A percentile compares a stretch with the other conserved stretches of the same genome.
Evolutionary conservation across 2,329 filamentous ascomycete species (phyloP).

Genomic region (Clarireedia homoeocarpa): DNA sequence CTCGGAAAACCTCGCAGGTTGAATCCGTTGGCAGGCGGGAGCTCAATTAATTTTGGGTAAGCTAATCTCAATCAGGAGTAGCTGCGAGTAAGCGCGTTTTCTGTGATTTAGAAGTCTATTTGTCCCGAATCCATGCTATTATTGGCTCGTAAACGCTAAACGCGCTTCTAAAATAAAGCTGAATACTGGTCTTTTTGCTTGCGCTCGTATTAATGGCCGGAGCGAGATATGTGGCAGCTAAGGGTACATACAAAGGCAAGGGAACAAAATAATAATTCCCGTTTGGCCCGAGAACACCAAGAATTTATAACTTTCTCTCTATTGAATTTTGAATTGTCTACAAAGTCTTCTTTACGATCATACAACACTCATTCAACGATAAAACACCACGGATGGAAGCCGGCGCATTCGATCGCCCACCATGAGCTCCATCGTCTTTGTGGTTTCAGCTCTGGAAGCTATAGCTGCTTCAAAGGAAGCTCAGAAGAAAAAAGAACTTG

Average conservation of each 20-base stretch:
- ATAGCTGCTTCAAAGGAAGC: conserved; percentile 91
- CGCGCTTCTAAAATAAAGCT: background rate
- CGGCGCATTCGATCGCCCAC: conserved; percentile 36
- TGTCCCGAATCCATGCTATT: background rate
- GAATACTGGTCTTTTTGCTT: background rate
- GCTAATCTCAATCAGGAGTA: background rate
- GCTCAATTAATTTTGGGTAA: background rate
- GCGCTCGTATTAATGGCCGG: background rate
- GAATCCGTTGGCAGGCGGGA: conserved; percentile 3
- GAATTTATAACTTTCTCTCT: background rate
- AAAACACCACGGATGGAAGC: conserved; percentile 22
- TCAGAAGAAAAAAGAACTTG: conserved; percentile 74
- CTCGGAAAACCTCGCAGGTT: conserved; percentile 15
- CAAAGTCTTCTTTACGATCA: background rate
- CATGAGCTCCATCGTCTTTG: conserved; percentile 92
- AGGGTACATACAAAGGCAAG: background rate
- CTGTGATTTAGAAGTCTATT: background rate
- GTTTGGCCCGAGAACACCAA: background rate
- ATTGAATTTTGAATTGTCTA: background rate
- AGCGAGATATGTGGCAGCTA: background rate
- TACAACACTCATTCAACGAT: background rate
- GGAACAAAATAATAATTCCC: no score
- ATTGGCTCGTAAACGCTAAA: background rate
- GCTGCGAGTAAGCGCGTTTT: background rate
- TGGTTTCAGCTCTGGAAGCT: conserved; percentile 84